Conservation (phyloP, 179 eudicot genomes). For the Spinacia oleracea region DNA sequence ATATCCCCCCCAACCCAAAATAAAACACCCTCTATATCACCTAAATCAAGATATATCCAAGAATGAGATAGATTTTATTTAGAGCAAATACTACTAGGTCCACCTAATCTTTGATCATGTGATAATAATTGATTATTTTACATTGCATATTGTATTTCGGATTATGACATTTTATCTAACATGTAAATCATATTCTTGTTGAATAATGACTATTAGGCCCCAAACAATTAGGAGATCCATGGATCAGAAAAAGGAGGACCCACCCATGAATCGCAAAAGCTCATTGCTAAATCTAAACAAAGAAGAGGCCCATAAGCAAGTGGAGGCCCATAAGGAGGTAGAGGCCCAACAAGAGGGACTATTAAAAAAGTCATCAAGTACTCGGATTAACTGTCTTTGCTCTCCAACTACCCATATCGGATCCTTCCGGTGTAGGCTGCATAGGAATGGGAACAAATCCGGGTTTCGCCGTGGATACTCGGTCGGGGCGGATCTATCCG, state of each 20-base stretch:
- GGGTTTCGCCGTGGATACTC: slow-evolving; percentile 52
- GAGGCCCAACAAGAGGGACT: slow-evolving; percentile 12
- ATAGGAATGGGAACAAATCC: slow-evolving; percentile 37
- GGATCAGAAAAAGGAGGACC: slow-evolving; percentile 28
- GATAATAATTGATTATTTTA: no score
- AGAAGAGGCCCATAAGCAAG: slow-evolving; percentile 23
- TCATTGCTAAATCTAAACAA: slow-evolving; percentile 18
- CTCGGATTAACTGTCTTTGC: slow-evolving; percentile 53
- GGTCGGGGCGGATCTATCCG: slow-evolving; percentile 62
- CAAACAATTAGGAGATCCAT: slow-evolving; percentile 9
- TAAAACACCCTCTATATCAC: no score
- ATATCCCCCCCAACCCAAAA: no score
- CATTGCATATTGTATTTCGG: no score
- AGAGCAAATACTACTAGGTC: no score
- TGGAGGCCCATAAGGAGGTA: slow-evolving; percentile 16
- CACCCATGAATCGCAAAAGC: slow-evolving; percentile 23
- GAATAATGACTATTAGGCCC: background rate
- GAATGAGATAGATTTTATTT: no score
- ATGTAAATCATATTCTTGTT: background rate
- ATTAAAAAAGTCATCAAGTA: slow-evolving; percentile 36
- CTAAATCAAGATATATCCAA: no score
- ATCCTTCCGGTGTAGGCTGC: slow-evolving; percentile 71
- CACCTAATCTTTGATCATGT: no score
- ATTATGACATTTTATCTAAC: background rate
- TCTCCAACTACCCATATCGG: slow-evolving; percentile 79